These are phyloP conservation scores for Malassezia furfur DNA, from an alignment of 1,284 basidiomycete species.

Conservation along the genomic window DNA sequence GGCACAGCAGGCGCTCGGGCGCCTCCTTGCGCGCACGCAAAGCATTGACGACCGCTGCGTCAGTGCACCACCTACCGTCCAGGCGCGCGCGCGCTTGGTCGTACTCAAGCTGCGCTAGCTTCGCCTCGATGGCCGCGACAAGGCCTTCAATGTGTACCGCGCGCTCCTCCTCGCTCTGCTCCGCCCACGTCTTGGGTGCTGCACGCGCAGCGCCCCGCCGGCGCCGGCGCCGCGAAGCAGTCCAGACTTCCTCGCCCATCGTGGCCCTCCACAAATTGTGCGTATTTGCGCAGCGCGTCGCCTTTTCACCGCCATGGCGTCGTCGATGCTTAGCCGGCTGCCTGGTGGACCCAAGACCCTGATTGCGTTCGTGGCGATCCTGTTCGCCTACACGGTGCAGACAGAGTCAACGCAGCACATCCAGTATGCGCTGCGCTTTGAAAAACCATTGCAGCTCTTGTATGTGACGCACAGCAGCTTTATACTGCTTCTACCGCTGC, in stretches of 20 bases:
- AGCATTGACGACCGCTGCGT: background rate
- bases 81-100: background rate
- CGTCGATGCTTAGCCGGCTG: constrained; percentile 3
- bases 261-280: background rate
- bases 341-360: constrained; percentile 22
- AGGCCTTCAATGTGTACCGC: background rate
- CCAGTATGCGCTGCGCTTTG: constrained; percentile 36
- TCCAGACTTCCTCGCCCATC: background rate
- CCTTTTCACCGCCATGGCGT: background rate
- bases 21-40: background rate
- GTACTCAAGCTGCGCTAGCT: background rate
- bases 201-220: background rate
- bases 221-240: background rate
- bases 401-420: constrained; percentile 46
- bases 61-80: background rate
- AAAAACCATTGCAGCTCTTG: constrained; percentile 40
- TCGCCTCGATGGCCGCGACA: background rate
- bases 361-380: constrained; percentile 31
- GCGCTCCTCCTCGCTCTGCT: background rate
- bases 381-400: constrained; percentile 41
- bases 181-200: background rate
- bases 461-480: constrained; percentile 44
- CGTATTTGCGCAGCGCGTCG: background rate
- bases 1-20: constrained; percentile 1
- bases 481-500: constrained; percentile 33